A percentile compares a stretch with the other conserved stretches of the same genome.
These are phyloP conservation scores for Mycena galericulata DNA, from an alignment of 768 basidiomycete species.

Conservation along the genomic window DNA sequence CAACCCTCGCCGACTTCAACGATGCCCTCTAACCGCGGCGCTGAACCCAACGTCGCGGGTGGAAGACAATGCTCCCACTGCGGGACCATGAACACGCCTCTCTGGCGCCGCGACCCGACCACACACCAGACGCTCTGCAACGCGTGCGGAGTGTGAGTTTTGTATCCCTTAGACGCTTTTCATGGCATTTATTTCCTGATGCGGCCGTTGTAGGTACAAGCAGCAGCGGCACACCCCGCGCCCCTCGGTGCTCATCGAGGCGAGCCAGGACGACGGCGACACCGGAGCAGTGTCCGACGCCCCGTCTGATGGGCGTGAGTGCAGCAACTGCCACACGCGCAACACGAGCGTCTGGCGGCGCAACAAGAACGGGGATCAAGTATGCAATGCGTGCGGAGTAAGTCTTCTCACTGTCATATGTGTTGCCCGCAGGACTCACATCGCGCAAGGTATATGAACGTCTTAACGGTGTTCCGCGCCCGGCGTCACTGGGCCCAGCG, in stretches of 20 bases:
- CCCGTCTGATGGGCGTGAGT: not conserved
- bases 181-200: not conserved
- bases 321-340: constrained; percentile 1
- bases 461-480: too few relatives aligned
- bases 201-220: not conserved
- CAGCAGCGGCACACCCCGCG: not conserved
- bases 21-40: not conserved
- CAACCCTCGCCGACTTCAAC: not conserved
- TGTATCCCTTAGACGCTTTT: not conserved
- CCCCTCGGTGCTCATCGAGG: not conserved
- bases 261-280: not conserved
- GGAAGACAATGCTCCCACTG: not conserved
- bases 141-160: not conserved
- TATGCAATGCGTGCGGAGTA: constrained; percentile 20
- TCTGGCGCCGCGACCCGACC: not conserved
- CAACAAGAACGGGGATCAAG: not conserved
- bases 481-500: too few relatives aligned
- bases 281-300: not conserved
- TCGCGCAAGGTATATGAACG: too few relatives aligned
- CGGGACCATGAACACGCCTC: not conserved
- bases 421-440: too few relatives aligned
- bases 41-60: not conserved
- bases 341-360: constrained; percentile 7
- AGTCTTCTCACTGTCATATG: too few relatives aligned
- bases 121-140: not conserved